A percentile compares a stretch with the other conserved stretches of the same genome.
These are phyloP conservation scores for Solanum sitiens DNA, from an alignment of 257 asterid genomes.

Conservation along the genomic window DNA sequence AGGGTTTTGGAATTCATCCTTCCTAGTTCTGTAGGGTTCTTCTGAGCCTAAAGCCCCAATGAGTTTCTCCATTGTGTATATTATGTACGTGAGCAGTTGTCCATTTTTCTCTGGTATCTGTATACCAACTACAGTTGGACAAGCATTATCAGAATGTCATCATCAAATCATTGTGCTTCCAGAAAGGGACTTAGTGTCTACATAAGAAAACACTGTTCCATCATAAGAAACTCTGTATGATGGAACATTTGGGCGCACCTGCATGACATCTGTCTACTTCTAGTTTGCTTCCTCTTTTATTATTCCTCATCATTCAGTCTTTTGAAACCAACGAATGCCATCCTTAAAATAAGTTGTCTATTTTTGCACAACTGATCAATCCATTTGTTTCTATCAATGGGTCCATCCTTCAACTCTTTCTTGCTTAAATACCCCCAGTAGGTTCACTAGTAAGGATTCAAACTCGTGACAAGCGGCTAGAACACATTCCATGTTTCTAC, in stretches of 20 bases:
- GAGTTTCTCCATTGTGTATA: background rate
- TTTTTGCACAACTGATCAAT: background rate
- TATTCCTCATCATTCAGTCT: background rate
- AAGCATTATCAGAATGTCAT: background rate
- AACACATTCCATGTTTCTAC: background rate
- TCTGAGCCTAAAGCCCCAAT: background rate
- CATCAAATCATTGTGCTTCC: background rate
- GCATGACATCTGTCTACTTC: slow-evolving; percentile 5
- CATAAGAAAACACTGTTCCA: background rate
- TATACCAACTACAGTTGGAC: background rate
- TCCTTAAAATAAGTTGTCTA: background rate
- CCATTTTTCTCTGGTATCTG: background rate
- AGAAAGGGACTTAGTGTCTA: background rate
- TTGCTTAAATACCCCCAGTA: background rate
- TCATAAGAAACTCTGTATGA: background rate
- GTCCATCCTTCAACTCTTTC: background rate
- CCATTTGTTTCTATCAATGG: background rate
- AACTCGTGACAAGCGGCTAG: background rate
- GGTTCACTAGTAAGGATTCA: background rate
- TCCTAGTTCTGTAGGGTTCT: background rate
- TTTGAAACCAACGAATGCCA: background rate
- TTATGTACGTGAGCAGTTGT: background rate
- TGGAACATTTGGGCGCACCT: slow-evolving; percentile 98
- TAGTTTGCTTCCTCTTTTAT: background rate
- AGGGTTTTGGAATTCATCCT: background rate